A percentile compares a stretch with the other conserved stretches of the same genome.
Conservation (phyloP, 306 rosid species). For the Carpinus fangiana region DNA sequence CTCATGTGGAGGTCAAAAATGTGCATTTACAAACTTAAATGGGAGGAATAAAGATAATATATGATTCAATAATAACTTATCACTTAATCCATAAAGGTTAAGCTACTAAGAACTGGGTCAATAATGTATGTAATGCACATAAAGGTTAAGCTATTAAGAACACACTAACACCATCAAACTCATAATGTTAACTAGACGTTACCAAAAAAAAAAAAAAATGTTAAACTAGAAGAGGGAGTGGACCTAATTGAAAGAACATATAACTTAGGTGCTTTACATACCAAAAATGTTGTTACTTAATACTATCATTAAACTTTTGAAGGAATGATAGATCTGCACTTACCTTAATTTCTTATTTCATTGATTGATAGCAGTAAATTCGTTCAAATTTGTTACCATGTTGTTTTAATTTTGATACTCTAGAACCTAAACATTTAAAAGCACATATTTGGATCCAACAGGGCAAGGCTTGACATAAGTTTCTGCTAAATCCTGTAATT, state of each 20-base stretch:
- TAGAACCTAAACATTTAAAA: neutral
- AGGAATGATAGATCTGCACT: neutral
- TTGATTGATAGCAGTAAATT: neutral
- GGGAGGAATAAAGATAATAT: neutral
- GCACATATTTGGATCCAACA: constrained; percentile 1
- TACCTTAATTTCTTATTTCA: neutral
- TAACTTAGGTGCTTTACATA: neutral
- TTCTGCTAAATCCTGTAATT: neutral
- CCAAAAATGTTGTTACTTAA: neutral
- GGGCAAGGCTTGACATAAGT: neutral
- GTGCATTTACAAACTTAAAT: neutral
- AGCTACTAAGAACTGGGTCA: neutral
- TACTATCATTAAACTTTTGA: neutral
- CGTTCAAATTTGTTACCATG: neutral
- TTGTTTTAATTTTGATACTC: neutral
- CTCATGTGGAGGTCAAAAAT: neutral
- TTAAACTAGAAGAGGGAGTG: neutral
- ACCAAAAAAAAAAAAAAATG: too few relatives aligned
- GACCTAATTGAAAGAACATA: neutral
- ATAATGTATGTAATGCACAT: neutral
- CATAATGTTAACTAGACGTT: neutral
- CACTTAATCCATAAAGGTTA: neutral
- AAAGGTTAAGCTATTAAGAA: neutral
- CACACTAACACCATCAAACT: neutral
- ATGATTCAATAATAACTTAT: neutral